Evolutionary conservation across 2,329 filamentous ascomycete genomes (phyloP).

Genomic region (Aureobasidium sp.): DNA sequence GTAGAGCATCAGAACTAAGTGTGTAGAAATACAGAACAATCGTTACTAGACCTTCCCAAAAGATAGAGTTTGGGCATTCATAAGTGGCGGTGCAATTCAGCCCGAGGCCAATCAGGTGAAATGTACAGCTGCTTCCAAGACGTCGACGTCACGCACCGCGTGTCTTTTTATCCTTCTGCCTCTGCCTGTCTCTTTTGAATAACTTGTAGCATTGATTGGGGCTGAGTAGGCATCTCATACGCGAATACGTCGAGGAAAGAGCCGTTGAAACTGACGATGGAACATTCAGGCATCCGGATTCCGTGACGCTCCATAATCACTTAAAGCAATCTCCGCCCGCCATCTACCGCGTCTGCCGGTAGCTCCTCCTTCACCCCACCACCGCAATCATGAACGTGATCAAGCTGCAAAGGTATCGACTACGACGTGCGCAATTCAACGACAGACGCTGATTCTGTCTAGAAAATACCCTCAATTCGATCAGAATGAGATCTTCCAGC

Average conservation of each 20-base stretch:
- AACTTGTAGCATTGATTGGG: background rate
- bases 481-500: slow-evolving; percentile 85
- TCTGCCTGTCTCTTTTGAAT: background rate
- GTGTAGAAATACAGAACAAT: background rate
- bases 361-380: slow-evolving; percentile 2
- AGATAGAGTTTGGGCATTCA: background rate
- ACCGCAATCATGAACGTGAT: slow-evolving; percentile 72
- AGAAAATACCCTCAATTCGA: slow-evolving; percentile 98
- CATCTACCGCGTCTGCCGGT: background rate
- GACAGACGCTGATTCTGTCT: slow-evolving; percentile 14
- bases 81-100: background rate
- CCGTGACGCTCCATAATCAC: background rate
- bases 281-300: slow-evolving; percentile 9
- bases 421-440: slow-evolving; percentile 13
- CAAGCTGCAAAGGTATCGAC: slow-evolving; percentile 76
- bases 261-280: background rate
- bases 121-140: background rate
- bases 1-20: background rate
- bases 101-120: background rate
- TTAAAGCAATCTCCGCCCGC: slow-evolving; percentile 1
- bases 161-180: background rate
- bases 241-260: too few relatives aligned
- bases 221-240: background rate
- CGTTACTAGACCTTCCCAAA: too few relatives aligned
- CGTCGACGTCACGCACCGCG: slow-evolving; percentile 5